Evolutionary conservation across 257 asterid genomes (phyloP).

Genomic region (Haberlea rhodopensis): DNA sequence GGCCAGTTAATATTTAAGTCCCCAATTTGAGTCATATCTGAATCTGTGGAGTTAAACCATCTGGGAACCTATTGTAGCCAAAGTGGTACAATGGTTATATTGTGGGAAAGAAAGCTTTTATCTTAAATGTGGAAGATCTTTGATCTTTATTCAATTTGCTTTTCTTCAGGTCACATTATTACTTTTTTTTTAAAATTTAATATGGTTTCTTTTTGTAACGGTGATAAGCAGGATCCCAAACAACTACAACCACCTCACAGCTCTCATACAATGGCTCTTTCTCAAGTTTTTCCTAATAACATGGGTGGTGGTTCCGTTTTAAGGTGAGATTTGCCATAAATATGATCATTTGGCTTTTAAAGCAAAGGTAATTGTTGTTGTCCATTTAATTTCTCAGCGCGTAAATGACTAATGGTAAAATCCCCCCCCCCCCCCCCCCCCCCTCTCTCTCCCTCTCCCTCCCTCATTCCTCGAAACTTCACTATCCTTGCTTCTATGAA

Average conservation of each 20-base stretch:
- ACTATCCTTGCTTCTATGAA: conserved; percentile 35
- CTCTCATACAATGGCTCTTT: conserved; percentile 76
- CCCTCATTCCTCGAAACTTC: conserved; percentile 16
- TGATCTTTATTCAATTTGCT: conserved; percentile 8
- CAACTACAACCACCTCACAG: conserved; percentile 79
- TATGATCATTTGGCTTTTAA: conserved; percentile 17
- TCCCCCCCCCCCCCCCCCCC: too few species aligned
- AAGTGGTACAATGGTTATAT: background rate
- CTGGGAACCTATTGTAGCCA: background rate
- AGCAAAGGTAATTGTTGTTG: conserved; percentile 14
- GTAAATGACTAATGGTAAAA: background rate
- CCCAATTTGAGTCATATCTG: background rate
- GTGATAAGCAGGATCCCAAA: conserved; percentile 72
- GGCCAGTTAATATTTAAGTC: background rate
- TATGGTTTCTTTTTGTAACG: conserved; percentile 34
- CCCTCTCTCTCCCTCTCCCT: too few species aligned
- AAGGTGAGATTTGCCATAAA: conserved; percentile 60
- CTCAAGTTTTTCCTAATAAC: conserved; percentile 78
- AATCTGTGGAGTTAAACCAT: background rate
- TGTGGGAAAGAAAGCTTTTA: background rate
- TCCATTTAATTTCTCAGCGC: too few species aligned
- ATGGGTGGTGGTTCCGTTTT: conserved; percentile 63
- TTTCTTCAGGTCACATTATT: conserved; percentile 16
- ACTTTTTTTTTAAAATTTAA: conserved; percentile 3
- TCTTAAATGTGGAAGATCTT: background rate